Conservation (phyloP, 257 asterid species). For the Lycium ferocissimum region DNA sequence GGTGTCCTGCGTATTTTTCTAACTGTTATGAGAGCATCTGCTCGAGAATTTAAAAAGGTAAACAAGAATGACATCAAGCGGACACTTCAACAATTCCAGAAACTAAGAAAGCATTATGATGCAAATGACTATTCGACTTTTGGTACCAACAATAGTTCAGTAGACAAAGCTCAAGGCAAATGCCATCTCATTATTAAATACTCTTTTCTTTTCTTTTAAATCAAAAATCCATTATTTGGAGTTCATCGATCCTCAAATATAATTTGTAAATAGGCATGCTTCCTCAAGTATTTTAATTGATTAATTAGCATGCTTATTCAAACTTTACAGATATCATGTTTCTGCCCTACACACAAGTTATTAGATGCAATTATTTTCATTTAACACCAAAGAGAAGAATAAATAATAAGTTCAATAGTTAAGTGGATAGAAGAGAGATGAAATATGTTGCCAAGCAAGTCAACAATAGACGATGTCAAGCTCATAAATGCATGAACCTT, state of each 20-base stretch:
- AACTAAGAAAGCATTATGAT: not conserved
- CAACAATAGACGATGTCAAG: constrained; percentile 6
- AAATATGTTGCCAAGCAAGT: not conserved
- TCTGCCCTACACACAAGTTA: not conserved
- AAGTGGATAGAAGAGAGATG: constrained; percentile 7
- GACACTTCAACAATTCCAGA: constrained; percentile 2
- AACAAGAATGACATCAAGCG: not conserved
- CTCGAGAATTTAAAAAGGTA: not conserved
- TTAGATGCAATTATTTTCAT: not conserved
- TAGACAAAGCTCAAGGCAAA: not conserved
- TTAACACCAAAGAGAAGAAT: not conserved
- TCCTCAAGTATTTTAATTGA: not conserved
- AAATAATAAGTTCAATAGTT: not conserved
- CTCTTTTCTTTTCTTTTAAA: not conserved
- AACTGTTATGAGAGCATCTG: constrained; percentile 22
- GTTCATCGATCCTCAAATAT: not conserved
- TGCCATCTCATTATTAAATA: not conserved
- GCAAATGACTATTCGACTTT: not conserved
- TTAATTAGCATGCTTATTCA: not conserved
- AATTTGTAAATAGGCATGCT: not conserved
- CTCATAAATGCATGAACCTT: not conserved
- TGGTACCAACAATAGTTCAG: not conserved
- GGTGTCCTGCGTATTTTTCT: constrained; percentile 60
- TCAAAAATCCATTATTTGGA: not conserved
- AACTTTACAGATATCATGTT: not conserved